Percentiles rank a stretch among this genome's conserved stretches.
These are phyloP conservation scores for Tylopilus orsonianus DNA, from an alignment of 1,284 basidiomycete species.

Conservation along the genomic window DNA sequence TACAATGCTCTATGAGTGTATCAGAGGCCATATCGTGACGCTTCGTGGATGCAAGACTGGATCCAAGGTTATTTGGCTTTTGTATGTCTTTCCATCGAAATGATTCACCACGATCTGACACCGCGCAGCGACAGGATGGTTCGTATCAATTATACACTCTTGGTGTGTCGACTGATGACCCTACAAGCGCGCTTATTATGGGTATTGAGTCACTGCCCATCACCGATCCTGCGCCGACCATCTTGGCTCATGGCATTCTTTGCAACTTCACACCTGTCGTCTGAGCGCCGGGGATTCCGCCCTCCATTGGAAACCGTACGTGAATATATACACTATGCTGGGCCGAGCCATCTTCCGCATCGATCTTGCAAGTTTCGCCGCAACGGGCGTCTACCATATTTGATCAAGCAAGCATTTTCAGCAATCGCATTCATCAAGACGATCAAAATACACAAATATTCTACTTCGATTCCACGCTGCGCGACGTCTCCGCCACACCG, in stretches of 20 bases:
- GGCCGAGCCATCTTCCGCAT: conserved; percentile 29
- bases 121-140: conserved; percentile 50
- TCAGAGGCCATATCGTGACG: conserved; percentile 81
- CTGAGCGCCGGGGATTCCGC: conserved; percentile 15
- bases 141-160: conserved; percentile 18
- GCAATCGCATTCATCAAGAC: conserved; percentile 25
- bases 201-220: conserved; percentile 30
- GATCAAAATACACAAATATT: conserved; percentile 28
- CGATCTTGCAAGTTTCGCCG: conserved; percentile 32
- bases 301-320: conserved; percentile 24
- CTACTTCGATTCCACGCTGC: conserved; percentile 22
- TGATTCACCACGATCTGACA: conserved; percentile 8
- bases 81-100: conserved; percentile 49
- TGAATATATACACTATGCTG: conserved; percentile 24
- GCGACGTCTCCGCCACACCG: conserved; percentile 16
- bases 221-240: conserved; percentile 11
- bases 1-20: conserved; percentile 74
- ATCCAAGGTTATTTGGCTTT: conserved; percentile 85
- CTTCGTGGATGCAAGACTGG: conserved; percentile 83
- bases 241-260: conserved; percentile 31
- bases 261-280: conserved; percentile 23
- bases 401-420: conserved; percentile 27
- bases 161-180: conserved; percentile 15
- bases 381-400: conserved; percentile 21
- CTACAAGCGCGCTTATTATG: conserved; percentile 41